Conservation (phyloP, 352 stramenopile species). For the Labyrinthula sp. region DNA sequence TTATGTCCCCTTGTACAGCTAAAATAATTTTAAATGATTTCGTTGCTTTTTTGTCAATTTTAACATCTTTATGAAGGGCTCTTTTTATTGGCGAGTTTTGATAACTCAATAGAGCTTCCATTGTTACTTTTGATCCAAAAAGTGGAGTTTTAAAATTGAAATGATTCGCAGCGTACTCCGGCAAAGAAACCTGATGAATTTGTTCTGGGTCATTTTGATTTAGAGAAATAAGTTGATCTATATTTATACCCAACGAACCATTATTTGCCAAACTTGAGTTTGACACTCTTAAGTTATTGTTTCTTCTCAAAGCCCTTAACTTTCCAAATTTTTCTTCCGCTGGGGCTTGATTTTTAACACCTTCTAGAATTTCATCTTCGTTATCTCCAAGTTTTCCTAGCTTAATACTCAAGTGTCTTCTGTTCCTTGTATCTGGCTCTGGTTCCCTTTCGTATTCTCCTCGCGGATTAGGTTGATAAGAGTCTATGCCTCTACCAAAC, state of each 20-base stretch:
- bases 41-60: slow-evolving; percentile 38
- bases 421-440: no score
- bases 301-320: slow-evolving; percentile 15
- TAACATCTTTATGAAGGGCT: slow-evolving; percentile 35
- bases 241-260: not conserved
- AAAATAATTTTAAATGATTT: slow-evolving; percentile 51
- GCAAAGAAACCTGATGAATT: slow-evolving; percentile 2
- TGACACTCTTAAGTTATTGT: no score
- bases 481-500: no score
- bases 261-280: not conserved
- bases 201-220: slow-evolving; percentile 29
- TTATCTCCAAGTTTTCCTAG: no score
- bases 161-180: slow-evolving; percentile 34
- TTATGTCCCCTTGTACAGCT: slow-evolving; percentile 50
- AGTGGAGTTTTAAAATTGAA: slow-evolving; percentile 36
- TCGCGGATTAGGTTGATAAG: no score
- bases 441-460: no score
- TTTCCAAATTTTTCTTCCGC: slow-evolving; percentile 16
- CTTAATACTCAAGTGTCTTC: no score
- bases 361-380: no score
- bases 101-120: slow-evolving; percentile 43
- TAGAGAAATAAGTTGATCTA: slow-evolving; percentile 1
- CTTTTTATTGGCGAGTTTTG: slow-evolving; percentile 42
- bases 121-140: slow-evolving; percentile 31
- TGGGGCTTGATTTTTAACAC: no score